A percentile compares a stretch with the other conserved stretches of the same genome.
Evolutionary conservation across 768 basidiomycete species (phyloP).

Genomic region (Obba rivulosa): DNA sequence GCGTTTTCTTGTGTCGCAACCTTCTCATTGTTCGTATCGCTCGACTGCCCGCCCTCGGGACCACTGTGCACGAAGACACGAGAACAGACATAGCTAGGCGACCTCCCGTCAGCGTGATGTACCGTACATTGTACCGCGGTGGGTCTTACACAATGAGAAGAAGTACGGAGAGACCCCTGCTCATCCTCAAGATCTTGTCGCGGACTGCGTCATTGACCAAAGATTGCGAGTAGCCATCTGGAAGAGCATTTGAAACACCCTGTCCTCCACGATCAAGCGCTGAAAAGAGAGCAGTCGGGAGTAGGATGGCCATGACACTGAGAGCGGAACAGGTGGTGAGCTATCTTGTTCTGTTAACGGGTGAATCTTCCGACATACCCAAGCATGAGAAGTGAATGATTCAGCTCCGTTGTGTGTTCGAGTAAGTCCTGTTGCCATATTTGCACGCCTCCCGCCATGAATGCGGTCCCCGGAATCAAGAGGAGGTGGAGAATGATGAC

Average conservation of each 20-base stretch:
- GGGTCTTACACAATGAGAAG: slow-evolving; percentile 51
- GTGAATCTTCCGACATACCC: slow-evolving; percentile 38
- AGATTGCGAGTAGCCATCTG: slow-evolving; percentile 12
- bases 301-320: slow-evolving; percentile 57
- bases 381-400: slow-evolving; percentile 62
- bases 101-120: too few relatives aligned
- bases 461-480: slow-evolving; percentile 64
- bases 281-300: slow-evolving; percentile 67
- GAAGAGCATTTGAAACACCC: slow-evolving; percentile 7
- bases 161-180: slow-evolving; percentile 59
- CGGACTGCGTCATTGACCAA: slow-evolving; percentile 41
- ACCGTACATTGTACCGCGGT: not conserved
- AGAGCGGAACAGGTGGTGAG: not conserved
- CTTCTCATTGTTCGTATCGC: too few relatives aligned
- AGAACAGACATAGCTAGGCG: slow-evolving; percentile 54
- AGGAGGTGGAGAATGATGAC: slow-evolving; percentile 72
- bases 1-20: slow-evolving; percentile 31
- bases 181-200: slow-evolving; percentile 51
- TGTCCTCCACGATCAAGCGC: slow-evolving; percentile 39
- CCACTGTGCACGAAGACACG: slow-evolving; percentile 69
- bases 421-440: slow-evolving; percentile 65
- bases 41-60: slow-evolving; percentile 36
- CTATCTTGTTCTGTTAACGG: not conserved
- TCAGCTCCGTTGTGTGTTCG: slow-evolving; percentile 59
- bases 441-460: slow-evolving; percentile 64